Percentiles rank a stretch among this genome's conserved stretches.
These are phyloP conservation scores for Lasiodiplodia hormozganensis DNA, from an alignment of 2,329 filamentous ascomycete species.

Conservation along the genomic window DNA sequence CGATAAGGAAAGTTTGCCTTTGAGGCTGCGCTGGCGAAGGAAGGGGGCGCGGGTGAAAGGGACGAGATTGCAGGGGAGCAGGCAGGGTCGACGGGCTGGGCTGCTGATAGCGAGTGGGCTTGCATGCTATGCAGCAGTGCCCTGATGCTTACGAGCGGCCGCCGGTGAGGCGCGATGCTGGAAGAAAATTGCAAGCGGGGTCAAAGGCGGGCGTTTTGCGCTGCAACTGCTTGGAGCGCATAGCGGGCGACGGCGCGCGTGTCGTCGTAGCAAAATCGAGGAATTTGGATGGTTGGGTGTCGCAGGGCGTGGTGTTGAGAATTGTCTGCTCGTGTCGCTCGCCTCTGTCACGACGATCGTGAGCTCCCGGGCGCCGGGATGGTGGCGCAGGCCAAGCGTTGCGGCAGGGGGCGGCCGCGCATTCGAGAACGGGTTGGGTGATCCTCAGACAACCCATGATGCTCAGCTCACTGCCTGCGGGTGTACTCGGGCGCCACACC, in stretches of 20 bases:
- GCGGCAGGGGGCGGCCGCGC: not conserved
- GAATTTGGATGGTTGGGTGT: constrained; percentile 10
- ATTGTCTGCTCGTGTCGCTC: constrained; percentile 4
- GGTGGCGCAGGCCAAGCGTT: constrained; percentile 8
- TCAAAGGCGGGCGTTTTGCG: constrained; percentile 22
- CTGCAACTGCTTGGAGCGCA: constrained; percentile 18
- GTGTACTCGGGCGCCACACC: constrained; percentile 15
- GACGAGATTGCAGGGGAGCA: not conserved
- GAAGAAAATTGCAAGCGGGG: not conserved
- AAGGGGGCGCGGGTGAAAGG: not conserved
- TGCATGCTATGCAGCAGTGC: constrained; percentile 13
- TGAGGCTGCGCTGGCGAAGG: not conserved
- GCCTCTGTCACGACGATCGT: constrained; percentile 9
- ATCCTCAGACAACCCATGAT: constrained; percentile 27
- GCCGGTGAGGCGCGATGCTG: constrained; percentile 4
- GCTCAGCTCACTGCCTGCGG: constrained; percentile 21
- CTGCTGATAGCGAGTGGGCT: constrained; percentile 17
- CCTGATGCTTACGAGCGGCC: constrained; percentile 22
- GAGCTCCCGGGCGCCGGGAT: constrained; percentile 22
- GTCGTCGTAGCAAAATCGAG: not conserved
- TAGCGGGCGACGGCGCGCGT: constrained; percentile 7
- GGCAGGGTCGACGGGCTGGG: constrained; percentile 6
- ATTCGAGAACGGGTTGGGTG: constrained; percentile 17
- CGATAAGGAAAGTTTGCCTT: constrained; percentile 12
- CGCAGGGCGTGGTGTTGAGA: constrained; percentile 12